Evolutionary conservation across 495 filamentous ascomycete species (phyloP).

Genomic region (Darksidea phi): DNA sequence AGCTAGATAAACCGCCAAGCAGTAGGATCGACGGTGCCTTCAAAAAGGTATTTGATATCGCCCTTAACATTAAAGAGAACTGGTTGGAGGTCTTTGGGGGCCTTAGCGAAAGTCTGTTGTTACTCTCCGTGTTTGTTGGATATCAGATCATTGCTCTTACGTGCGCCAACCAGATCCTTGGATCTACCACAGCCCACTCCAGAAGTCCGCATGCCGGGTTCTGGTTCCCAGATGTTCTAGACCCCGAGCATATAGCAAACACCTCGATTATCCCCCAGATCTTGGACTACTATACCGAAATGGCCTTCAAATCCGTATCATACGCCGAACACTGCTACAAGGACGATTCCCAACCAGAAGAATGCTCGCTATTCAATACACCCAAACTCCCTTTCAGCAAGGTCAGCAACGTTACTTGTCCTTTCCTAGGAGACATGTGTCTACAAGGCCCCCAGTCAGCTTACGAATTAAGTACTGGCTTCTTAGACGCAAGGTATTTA

Average conservation of each 20-base stretch:
- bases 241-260: background rate
- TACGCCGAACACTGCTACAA: constrained; percentile 5
- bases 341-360: background rate
- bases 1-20: too few relatives aligned
- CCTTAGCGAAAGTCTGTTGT: background rate
- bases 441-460: background rate
- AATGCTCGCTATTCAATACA: background rate
- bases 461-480: constrained; percentile 7
- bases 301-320: background rate
- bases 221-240: constrained; percentile 9
- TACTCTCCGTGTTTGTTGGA: constrained; percentile 3
- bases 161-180: constrained; percentile 3
- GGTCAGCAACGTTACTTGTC: background rate
- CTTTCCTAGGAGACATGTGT: constrained; percentile 3
- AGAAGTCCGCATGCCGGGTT: background rate
- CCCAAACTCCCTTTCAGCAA: background rate
- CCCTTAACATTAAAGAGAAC: background rate
- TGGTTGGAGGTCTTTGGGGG: background rate
- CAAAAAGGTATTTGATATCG: too few relatives aligned
- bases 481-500: background rate
- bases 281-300: background rate
- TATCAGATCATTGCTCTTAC: constrained; percentile 5
- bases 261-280: constrained; percentile 2
- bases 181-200: background rate
- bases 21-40: too few relatives aligned